A percentile compares a stretch with the other conserved stretches of the same genome.
phyloP scores from a whole-genome alignment of 495 filamentous ascomycete genomes.

The Penicillium longicatenatum region DNA sequence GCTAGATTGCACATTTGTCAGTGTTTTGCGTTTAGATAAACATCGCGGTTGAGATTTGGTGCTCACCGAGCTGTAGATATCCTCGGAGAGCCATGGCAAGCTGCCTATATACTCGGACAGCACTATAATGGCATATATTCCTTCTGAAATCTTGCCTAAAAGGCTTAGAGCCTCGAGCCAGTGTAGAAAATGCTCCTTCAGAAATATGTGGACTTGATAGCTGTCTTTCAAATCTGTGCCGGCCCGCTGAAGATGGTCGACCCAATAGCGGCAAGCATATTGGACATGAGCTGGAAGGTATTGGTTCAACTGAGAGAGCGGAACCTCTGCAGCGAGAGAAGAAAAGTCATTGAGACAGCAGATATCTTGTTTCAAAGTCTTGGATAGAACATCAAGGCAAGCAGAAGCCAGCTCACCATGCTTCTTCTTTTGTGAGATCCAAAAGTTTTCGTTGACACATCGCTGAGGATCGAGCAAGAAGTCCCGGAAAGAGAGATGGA shows the following conservation, averaged over 20 bases:
- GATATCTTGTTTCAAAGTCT: not conserved
- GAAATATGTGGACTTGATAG: conserved; percentile 14
- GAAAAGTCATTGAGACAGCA: not conserved
- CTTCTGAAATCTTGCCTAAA: conserved; percentile 10
- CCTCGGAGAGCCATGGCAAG: not conserved
- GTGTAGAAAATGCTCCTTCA: conserved; percentile 28
- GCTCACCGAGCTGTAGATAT: not conserved
- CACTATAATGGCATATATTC: not conserved
- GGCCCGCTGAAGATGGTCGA: not conserved
- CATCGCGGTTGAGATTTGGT: not conserved
- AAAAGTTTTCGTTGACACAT: not conserved
- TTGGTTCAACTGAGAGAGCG: not conserved
- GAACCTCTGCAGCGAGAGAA: not conserved
- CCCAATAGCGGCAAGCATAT: conserved; percentile 3
- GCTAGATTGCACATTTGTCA: not conserved
- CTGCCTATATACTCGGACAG: not conserved
- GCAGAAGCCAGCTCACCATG: not conserved
- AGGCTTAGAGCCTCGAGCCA: conserved; percentile 33
- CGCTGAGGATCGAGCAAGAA: conserved; percentile 2
- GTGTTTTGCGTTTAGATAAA: not conserved
- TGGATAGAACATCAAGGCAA: not conserved
- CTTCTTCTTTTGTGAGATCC: not conserved
- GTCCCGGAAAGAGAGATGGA: conserved; percentile 16
- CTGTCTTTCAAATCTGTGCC: conserved; percentile 4
- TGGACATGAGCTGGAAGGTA: not conserved